Evolutionary conservation across 139 green algal genomes (phyloP).

Genomic region (Tetradesmus obliquus): DNA sequence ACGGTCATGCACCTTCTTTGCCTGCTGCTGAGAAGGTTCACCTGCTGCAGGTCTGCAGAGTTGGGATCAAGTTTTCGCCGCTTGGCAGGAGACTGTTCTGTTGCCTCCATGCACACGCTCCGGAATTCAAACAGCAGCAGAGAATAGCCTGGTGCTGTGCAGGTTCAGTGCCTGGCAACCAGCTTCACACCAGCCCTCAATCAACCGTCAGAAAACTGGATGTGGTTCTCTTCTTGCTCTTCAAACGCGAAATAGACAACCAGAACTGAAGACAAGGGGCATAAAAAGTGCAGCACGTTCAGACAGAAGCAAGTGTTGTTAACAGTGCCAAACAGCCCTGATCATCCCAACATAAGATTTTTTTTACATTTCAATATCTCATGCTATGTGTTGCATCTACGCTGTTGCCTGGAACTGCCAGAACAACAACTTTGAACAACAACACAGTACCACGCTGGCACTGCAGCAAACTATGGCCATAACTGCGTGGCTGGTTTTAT

Average conservation of each 20-base stretch:
- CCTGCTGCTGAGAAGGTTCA: background rate
- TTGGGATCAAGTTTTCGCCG: background rate
- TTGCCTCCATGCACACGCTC: background rate
- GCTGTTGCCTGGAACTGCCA: background rate
- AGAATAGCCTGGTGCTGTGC: background rate
- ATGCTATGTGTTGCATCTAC: background rate
- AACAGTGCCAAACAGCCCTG: background rate
- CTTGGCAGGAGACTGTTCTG: background rate
- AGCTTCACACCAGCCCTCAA: background rate
- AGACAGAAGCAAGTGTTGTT: background rate
- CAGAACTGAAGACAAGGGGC: no score
- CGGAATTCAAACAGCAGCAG: background rate
- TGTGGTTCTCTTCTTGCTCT: background rate
- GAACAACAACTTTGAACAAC: background rate
- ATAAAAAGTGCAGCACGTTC: background rate
- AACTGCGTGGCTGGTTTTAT: background rate
- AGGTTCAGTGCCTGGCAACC: background rate
- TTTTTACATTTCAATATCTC: background rate
- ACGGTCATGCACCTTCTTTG: background rate
- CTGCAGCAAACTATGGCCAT: background rate
- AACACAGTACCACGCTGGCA: background rate
- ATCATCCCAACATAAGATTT: background rate
- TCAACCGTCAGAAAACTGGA: background rate
- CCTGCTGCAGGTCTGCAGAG: background rate
- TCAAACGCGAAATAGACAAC: no score